Conservation (phyloP, 768 basidiomycete genomes). For the Pleurotus pulmonarius region DNA sequence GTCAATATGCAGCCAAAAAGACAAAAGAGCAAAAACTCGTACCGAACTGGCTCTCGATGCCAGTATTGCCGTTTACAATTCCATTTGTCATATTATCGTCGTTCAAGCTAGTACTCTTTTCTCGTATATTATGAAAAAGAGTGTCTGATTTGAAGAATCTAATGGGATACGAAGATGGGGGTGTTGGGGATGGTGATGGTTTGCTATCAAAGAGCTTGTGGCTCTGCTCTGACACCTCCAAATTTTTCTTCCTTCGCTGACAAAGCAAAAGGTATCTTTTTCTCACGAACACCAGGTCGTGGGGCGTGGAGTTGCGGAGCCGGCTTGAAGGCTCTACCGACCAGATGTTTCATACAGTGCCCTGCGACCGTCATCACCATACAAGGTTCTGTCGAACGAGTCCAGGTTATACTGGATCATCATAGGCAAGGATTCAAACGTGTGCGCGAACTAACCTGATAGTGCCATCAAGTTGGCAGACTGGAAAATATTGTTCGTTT, state of each 20-base stretch:
- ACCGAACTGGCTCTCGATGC: constrained; percentile 77
- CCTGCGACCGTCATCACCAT: background rate
- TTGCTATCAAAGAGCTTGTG: constrained; percentile 27
- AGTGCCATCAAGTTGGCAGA: too few relatives aligned
- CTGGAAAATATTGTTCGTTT: too few relatives aligned
- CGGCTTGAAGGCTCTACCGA: too few relatives aligned
- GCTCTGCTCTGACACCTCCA: constrained; percentile 15
- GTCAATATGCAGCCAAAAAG: constrained; percentile 8
- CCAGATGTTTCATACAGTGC: background rate
- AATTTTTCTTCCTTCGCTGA: constrained; percentile 15
- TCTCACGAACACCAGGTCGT: too few relatives aligned
- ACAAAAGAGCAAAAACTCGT: constrained; percentile 18
- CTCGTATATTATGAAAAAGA: constrained; percentile 11
- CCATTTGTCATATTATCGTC: constrained; percentile 82
- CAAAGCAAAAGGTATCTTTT: constrained; percentile 1
- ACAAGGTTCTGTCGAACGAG: background rate
- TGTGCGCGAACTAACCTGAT: too few relatives aligned
- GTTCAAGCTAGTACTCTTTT: constrained; percentile 10
- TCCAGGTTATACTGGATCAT: background rate
- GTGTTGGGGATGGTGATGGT: constrained; percentile 21
- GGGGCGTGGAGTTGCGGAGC: too few relatives aligned
- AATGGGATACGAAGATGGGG: background rate
- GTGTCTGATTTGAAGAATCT: constrained; percentile 5
- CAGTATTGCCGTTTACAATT: constrained; percentile 74
- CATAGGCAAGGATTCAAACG: too few relatives aligned